phyloP scores from a whole-genome alignment of 2,329 filamentous ascomycete genomes.

The Myriosclerotinia duriaeana region DNA sequence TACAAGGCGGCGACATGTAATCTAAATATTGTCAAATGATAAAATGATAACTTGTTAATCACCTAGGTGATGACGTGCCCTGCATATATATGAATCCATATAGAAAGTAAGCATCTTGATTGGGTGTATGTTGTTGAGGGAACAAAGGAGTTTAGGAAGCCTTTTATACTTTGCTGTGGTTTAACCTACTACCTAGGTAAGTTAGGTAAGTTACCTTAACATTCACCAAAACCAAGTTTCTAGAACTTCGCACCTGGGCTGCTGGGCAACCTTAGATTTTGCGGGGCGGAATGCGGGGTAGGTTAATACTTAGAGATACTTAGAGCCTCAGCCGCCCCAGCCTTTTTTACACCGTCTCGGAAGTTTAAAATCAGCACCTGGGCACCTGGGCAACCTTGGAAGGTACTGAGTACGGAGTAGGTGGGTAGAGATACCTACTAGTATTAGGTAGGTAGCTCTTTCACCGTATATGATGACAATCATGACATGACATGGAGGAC shows the following conservation, averaged over 20 bases:
- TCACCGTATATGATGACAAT: conserved; percentile 7
- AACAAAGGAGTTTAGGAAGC: neutral
- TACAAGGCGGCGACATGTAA: neutral
- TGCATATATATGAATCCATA: neutral
- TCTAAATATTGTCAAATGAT: no score
- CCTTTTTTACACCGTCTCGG: neutral
- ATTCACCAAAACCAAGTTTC: conserved; percentile 16
- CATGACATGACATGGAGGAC: no score
- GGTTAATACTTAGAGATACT: no score
- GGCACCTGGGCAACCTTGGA: no score
- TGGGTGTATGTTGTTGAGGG: neutral
- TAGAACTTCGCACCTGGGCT: neutral
- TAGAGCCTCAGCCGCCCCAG: conserved; percentile 1
- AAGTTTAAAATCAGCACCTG: neutral
- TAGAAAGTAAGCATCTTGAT: neutral
- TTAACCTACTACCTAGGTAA: no score
- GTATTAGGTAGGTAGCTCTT: neutral
- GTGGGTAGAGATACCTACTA: no score
- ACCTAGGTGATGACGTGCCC: neutral
- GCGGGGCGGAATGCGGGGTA: conserved; percentile 22
- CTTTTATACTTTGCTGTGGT: neutral
- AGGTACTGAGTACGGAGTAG: no score
- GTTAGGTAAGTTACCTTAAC: no score
- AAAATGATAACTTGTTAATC: no score
- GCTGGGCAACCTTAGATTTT: neutral